These are phyloP conservation scores for Amphibolis antarctica DNA, from an alignment of 106 monocot genomes.

Conservation along the genomic window DNA sequence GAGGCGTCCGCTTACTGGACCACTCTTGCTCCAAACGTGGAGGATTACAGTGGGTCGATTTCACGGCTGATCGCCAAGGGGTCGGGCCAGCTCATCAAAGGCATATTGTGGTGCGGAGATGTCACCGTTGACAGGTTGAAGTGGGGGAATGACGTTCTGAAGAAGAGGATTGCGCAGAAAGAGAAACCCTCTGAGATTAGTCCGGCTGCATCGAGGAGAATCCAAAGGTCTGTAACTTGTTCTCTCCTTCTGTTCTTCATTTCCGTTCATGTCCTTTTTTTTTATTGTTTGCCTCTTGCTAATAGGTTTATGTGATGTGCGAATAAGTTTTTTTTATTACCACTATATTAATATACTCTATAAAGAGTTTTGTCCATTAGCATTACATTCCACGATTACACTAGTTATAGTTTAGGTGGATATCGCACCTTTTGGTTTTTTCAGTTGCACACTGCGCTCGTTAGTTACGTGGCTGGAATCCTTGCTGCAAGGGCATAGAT, in stretches of 20 bases:
- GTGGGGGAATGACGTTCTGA: slow-evolving; percentile 71
- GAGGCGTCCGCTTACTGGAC: slow-evolving; percentile 87
- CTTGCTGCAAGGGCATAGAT: too few relatives aligned
- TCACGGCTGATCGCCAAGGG: slow-evolving; percentile 64
- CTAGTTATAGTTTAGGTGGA: too few relatives aligned
- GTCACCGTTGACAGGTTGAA: slow-evolving; percentile 74
- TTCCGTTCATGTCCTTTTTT: not conserved
- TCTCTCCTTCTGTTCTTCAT: not conserved
- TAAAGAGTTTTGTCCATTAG: too few relatives aligned
- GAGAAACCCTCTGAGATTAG: slow-evolving; percentile 50
- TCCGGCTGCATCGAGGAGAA: slow-evolving; percentile 46
- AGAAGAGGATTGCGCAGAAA: slow-evolving; percentile 41
- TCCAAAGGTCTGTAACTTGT: slow-evolving; percentile 46
- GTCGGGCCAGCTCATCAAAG: slow-evolving; percentile 59
- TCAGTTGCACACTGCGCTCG: too few relatives aligned
- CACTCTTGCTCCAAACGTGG: slow-evolving; percentile 89
- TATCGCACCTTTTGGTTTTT: too few relatives aligned
- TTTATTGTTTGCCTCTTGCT: not conserved
- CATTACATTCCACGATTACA: too few relatives aligned
- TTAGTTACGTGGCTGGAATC: too few relatives aligned
- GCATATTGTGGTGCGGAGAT: slow-evolving; percentile 93
- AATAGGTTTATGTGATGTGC: not conserved
- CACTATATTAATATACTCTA: too few relatives aligned
- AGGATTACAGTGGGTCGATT: slow-evolving; percentile 61
- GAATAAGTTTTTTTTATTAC: not conserved